A percentile compares a stretch with the other conserved stretches of the same genome.
Evolutionary conservation across 139 green algal species (phyloP).

Genomic region (Zygnema cylindricum): DNA sequence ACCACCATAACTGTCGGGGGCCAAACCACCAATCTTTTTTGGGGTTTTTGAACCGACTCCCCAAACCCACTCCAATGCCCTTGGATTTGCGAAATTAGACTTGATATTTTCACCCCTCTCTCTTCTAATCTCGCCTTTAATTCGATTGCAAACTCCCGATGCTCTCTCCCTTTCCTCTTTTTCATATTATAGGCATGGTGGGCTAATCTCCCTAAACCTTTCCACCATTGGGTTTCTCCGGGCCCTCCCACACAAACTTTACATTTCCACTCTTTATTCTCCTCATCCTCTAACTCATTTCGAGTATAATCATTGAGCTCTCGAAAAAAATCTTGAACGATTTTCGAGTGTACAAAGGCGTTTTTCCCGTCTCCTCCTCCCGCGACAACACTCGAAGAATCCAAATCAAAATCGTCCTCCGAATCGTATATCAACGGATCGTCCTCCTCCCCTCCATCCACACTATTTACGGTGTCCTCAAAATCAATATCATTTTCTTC

Average conservation of each 20-base stretch:
- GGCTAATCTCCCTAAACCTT: background rate
- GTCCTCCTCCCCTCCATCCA: background rate
- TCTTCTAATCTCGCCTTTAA: background rate
- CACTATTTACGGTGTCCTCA: background rate
- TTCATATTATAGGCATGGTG: background rate
- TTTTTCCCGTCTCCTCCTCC: background rate
- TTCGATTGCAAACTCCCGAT: background rate
- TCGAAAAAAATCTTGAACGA: background rate
- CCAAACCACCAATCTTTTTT: background rate
- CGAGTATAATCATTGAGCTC: background rate
- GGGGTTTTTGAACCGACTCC: background rate
- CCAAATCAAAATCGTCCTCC: background rate
- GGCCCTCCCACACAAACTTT: background rate
- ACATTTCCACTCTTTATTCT: background rate
- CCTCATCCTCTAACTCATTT: background rate
- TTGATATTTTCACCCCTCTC: background rate
- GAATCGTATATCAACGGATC: background rate
- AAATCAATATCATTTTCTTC: too few species aligned
- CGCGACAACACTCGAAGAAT: background rate
- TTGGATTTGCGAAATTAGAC: background rate
- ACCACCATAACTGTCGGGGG: background rate
- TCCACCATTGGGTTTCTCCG: background rate
- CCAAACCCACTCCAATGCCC: background rate
- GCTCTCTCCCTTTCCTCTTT: background rate
- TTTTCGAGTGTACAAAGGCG: background rate